phyloP scores from a whole-genome alignment of 192 early-diverging fungal species.

The Linnemannia schmuckeri region DNA sequence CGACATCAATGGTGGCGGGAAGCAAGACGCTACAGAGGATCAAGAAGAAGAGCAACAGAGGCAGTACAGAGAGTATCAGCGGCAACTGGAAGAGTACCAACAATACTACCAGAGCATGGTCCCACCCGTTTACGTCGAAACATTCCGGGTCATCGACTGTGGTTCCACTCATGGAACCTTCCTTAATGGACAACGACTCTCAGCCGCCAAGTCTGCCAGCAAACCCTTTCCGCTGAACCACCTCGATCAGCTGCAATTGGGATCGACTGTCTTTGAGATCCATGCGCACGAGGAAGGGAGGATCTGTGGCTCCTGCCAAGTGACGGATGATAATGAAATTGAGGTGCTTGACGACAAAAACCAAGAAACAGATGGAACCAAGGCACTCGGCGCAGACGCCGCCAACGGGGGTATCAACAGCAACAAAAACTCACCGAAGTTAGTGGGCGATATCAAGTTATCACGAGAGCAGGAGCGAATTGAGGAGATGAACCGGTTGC shows the following conservation, averaged over 20 bases:
- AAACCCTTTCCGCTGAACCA: conserved; percentile 69
- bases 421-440: conserved; percentile 21
- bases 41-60: conserved; percentile 1
- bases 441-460: conserved; percentile 23
- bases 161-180: conserved; percentile 86
- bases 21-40: no score
- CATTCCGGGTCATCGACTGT: conserved; percentile 69
- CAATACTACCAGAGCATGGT: conserved; percentile 17
- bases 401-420: not conserved
- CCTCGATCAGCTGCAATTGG: conserved; percentile 68
- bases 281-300: conserved; percentile 73
- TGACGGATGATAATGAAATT: conserved; percentile 66
- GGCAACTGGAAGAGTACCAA: conserved; percentile 31
- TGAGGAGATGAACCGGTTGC: conserved; percentile 49
- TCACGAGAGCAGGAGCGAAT: conserved; percentile 34
- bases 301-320: conserved; percentile 73
- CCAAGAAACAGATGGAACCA: not conserved
- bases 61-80: conserved; percentile 28
- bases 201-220: conserved; percentile 72
- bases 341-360: conserved; percentile 55
- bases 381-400: not conserved
- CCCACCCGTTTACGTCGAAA: conserved; percentile 17
- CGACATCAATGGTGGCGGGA: not conserved
- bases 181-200: conserved; percentile 75
- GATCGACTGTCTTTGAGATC: conserved; percentile 69